A percentile compares a stretch with the other conserved stretches of the same genome.
Evolutionary conservation across 805 yeast species (phyloP).

Genomic region (Starmerella cellae): DNA sequence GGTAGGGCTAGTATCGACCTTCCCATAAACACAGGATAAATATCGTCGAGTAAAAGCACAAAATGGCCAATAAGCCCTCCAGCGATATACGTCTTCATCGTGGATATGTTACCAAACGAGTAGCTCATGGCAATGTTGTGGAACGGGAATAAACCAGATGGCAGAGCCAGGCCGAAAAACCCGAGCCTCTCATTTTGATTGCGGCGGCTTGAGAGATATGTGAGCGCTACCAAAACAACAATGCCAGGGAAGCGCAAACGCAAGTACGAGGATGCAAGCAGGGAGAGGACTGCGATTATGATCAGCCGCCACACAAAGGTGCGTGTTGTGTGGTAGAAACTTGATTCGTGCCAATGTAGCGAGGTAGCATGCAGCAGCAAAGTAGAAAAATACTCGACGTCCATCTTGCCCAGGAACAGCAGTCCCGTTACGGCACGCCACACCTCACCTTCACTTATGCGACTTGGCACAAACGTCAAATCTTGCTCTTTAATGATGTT

Average conservation of each 20-base stretch:
- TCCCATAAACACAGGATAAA: slow-evolving; percentile 29
- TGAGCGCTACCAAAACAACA: slow-evolving; percentile 28
- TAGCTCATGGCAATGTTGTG: slow-evolving; percentile 19
- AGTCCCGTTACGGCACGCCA: slow-evolving; percentile 16
- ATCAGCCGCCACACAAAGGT: slow-evolving; percentile 12
- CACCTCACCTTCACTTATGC: slow-evolving; percentile 13
- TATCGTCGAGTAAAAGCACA: slow-evolving; percentile 31
- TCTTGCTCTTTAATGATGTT: slow-evolving; percentile 7
- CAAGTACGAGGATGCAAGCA: slow-evolving; percentile 22
- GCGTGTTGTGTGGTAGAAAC: slow-evolving; percentile 22
- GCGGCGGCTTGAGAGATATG: slow-evolving; percentile 38
- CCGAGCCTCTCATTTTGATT: slow-evolving; percentile 33
- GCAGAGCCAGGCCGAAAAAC: slow-evolving; percentile 33
- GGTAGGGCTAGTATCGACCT: slow-evolving; percentile 6
- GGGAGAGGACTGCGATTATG: slow-evolving; percentile 24
- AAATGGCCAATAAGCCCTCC: slow-evolving; percentile 36
- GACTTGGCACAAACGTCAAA: slow-evolving; percentile 10
- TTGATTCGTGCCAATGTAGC: slow-evolving; percentile 26
- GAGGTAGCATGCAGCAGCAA: slow-evolving; percentile 1
- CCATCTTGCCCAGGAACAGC: slow-evolving; percentile 7
- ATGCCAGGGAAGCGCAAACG: slow-evolving; percentile 22
- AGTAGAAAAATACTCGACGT: slow-evolving; percentile 2
- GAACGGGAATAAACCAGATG: slow-evolving; percentile 33
- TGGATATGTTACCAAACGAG: slow-evolving; percentile 12
- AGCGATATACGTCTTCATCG: background rate